Conservation (phyloP, 352 stramenopile genomes). For the Phytophthora chlamydospora region DNA sequence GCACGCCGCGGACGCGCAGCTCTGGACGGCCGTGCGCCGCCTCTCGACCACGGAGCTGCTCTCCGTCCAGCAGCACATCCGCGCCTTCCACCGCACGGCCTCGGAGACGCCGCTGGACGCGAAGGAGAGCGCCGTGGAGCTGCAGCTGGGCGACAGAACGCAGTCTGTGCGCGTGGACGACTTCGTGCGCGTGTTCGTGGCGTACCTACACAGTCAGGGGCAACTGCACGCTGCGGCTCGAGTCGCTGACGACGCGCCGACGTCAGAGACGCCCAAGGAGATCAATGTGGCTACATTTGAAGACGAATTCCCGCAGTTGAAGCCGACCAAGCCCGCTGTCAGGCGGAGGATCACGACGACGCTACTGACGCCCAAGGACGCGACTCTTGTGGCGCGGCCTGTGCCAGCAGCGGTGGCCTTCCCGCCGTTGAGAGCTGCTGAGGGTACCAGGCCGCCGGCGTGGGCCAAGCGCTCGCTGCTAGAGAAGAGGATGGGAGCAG, state of each 20-base stretch:
- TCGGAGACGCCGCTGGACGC: neutral
- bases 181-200: slow-evolving; percentile 36
- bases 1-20: slow-evolving; percentile 18
- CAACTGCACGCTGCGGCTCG: slow-evolving; percentile 18
- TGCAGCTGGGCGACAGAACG: slow-evolving; percentile 19
- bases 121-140: slow-evolving; percentile 8
- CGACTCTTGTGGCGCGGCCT: slow-evolving; percentile 29
- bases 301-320: slow-evolving; percentile 47
- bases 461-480: slow-evolving; percentile 57
- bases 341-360: slow-evolving; percentile 60
- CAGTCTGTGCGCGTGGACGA: slow-evolving; percentile 33
- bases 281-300: slow-evolving; percentile 21
- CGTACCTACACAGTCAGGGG: slow-evolving; percentile 30
- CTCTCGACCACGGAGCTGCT: slow-evolving; percentile 37
- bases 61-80: slow-evolving; percentile 8
- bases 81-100: slow-evolving; percentile 8
- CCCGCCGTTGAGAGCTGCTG: slow-evolving; percentile 22
- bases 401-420: slow-evolving; percentile 40
- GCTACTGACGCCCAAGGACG: slow-evolving; percentile 39
- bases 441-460: slow-evolving; percentile 19
- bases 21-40: slow-evolving; percentile 37
- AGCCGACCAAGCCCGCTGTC: slow-evolving; percentile 10
- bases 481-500: slow-evolving; percentile 46
- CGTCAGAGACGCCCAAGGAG: neutral
- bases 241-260: neutral